Evolutionary conservation across 2,329 filamentous ascomycete genomes (phyloP).

Genomic region (Stachybotrys echinatus): DNA sequence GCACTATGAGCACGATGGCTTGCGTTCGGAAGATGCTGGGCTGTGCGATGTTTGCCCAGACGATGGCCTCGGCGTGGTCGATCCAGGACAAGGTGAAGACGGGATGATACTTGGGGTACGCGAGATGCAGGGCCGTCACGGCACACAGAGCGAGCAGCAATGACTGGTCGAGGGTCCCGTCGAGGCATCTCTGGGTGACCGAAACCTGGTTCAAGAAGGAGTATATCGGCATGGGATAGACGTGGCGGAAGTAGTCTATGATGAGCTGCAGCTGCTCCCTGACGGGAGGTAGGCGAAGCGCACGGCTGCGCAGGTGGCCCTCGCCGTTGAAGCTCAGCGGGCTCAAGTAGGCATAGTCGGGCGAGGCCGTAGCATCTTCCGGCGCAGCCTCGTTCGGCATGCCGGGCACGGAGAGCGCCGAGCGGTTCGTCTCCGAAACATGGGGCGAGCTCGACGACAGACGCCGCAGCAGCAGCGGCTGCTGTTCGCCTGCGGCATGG

Average conservation of each 20-base stretch:
- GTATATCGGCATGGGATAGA: conserved; percentile 14
- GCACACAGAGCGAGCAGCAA: conserved; percentile 35
- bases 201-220: conserved; percentile 42
- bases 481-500: background rate
- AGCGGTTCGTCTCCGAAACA: no score
- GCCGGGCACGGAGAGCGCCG: no score
- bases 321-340: background rate
- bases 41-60: conserved; percentile 37
- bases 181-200: conserved; percentile 43
- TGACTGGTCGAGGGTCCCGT: conserved; percentile 39
- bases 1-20: conserved; percentile 21
- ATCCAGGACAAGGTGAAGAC: conserved; percentile 28
- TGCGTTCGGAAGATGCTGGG: conserved; percentile 42
- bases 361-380: background rate
- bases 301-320: background rate
- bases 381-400: background rate
- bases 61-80: conserved; percentile 37
- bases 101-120: conserved; percentile 28
- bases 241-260: conserved; percentile 16
- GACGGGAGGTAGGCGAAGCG: conserved; percentile 7
- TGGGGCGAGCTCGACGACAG: no score
- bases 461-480: no score
- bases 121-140: conserved; percentile 24
- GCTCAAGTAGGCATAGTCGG: background rate
- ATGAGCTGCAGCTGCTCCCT: conserved; percentile 13